Evolutionary conservation across 495 filamentous ascomycete genomes (phyloP).

Genomic region (Aspergillus asperescens): DNA sequence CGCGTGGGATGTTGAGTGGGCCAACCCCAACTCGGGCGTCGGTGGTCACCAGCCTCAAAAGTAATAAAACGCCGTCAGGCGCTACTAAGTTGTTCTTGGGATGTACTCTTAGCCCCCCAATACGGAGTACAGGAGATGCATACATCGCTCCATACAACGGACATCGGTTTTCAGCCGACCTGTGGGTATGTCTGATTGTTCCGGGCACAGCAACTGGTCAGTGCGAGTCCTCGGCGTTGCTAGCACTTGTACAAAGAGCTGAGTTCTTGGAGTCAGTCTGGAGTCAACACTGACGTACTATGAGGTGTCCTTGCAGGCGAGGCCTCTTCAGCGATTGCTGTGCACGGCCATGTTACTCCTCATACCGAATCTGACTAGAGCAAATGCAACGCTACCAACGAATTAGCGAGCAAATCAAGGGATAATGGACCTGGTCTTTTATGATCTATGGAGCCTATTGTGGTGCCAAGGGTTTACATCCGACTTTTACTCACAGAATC

Average conservation of each 20-base stretch:
- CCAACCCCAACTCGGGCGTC: conserved; percentile 17
- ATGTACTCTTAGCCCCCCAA: conserved; percentile 1
- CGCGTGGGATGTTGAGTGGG: conserved; percentile 21
- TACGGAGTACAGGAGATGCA: background rate
- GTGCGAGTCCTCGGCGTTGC: conserved; percentile 11
- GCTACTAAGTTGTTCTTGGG: background rate
- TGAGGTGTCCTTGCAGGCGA: conserved; percentile 25
- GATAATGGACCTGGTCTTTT: conserved; percentile 2
- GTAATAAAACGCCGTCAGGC: conserved; percentile 15
- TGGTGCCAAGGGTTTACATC: conserved; percentile 13
- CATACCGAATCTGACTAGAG: conserved; percentile 4
- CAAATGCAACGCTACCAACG: conserved; percentile 14
- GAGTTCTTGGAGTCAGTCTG: conserved; percentile 16
- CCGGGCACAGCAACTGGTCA: conserved; percentile 16
- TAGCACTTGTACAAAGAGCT: conserved; percentile 13
- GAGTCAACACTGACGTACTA: conserved; percentile 23
- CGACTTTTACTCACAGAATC: conserved; percentile 5
- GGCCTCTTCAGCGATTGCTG: conserved; percentile 9
- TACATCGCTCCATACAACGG: conserved; percentile 10
- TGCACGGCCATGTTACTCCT: conserved; percentile 14
- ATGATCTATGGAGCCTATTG: conserved; percentile 5
- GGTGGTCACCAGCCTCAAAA: conserved; percentile 21
- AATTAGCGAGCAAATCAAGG: conserved; percentile 9
- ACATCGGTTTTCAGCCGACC: conserved; percentile 10
- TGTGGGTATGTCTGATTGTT: conserved; percentile 17